Conservation (phyloP, 2,329 filamentous ascomycete genomes). For the Dendrostoma leiphaemia region DNA sequence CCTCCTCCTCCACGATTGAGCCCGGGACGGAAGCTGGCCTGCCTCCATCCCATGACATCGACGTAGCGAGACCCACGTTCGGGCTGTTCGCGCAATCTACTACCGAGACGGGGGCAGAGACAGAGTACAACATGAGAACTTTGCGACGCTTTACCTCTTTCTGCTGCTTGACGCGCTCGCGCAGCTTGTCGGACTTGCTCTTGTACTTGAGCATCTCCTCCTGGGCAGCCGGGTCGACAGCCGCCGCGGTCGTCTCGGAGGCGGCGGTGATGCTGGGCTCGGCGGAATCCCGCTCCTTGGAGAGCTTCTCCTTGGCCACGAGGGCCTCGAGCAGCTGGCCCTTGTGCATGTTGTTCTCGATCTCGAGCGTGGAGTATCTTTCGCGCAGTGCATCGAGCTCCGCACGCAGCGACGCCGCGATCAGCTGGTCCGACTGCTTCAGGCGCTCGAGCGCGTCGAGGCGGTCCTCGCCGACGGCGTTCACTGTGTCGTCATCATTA, state of each 20-base stretch:
- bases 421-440: slow-evolving; percentile 57
- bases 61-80: too few relatives aligned
- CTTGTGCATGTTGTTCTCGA: slow-evolving; percentile 56
- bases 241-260: slow-evolving; percentile 31
- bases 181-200: slow-evolving; percentile 56
- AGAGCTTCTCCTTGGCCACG: slow-evolving; percentile 58
- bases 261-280: too few relatives aligned
- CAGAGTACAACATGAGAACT: slow-evolving; percentile 5
- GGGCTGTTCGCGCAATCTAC: not conserved
- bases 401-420: slow-evolving; percentile 55
- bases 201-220: slow-evolving; percentile 43
- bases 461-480: slow-evolving; percentile 53
- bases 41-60: not conserved
- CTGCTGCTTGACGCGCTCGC: slow-evolving; percentile 52
- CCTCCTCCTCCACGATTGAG: not conserved
- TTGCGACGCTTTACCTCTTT: slow-evolving; percentile 52
- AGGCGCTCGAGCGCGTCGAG: slow-evolving; percentile 55
- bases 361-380: slow-evolving; percentile 45
- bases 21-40: not conserved
- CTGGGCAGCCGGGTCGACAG: slow-evolving; percentile 30
- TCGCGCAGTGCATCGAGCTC: slow-evolving; percentile 56
- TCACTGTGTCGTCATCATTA: slow-evolving; percentile 38
- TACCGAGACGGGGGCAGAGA: not conserved
- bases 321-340: slow-evolving; percentile 59
- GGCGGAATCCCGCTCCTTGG: slow-evolving; percentile 49